These are phyloP conservation scores for Centella asiatica DNA, from an alignment of 129 eudicot species.

Conservation along the genomic window DNA sequence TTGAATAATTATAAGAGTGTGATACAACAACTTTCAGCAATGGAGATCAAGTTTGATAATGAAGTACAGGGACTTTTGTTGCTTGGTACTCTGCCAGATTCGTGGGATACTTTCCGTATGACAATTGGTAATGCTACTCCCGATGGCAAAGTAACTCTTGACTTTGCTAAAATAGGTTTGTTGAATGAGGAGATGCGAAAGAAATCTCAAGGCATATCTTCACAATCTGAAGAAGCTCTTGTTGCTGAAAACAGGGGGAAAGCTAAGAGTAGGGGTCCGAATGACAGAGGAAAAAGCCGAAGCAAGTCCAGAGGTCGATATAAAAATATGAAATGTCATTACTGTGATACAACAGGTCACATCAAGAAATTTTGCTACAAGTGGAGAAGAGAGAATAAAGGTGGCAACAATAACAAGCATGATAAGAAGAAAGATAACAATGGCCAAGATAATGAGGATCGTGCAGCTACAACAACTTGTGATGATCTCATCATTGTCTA, in stretches of 20 bases:
- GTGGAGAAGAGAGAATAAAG: not conserved
- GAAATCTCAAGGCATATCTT: not conserved
- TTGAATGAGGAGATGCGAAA: conserved; percentile 3
- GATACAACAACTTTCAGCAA: not conserved
- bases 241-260: not conserved
- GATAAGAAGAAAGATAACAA: not conserved
- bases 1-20: not conserved
- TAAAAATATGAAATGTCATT: not conserved
- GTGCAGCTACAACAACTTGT: not conserved
- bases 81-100: conserved; percentile 10
- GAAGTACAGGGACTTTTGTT: conserved; percentile 5
- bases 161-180: not conserved
- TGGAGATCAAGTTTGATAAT: conserved; percentile 19
- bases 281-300: not conserved
- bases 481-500: no score
- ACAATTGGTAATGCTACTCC: not conserved
- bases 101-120: not conserved
- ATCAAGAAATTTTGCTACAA: not conserved
- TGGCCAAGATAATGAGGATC: not conserved
- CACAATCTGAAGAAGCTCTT: not conserved
- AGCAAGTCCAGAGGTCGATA: not conserved
- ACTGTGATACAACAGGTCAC: not conserved
- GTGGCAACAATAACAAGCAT: no score
- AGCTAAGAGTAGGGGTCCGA: not conserved
- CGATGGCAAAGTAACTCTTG: not conserved